Conservation (phyloP, 2,329 filamentous ascomycete genomes). For the Trichophyton verrucosum region DNA sequence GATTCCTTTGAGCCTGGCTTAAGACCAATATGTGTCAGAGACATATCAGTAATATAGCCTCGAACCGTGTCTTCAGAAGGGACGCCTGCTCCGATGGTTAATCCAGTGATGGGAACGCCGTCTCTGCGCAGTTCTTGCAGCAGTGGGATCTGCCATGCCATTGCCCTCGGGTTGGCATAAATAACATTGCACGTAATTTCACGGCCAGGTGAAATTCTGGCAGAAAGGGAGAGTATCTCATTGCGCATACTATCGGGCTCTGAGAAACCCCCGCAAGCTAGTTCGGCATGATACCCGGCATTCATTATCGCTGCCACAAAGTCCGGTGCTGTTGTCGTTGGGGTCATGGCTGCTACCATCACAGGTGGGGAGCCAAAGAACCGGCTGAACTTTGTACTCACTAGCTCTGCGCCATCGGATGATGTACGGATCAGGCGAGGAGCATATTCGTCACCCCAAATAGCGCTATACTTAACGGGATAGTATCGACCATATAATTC, state of each 20-base stretch:
- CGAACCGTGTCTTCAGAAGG: constrained; percentile 87
- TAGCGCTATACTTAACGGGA: constrained; percentile 83
- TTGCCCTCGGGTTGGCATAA: constrained; percentile 78
- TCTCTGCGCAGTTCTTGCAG: constrained; percentile 68
- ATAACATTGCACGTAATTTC: constrained; percentile 85
- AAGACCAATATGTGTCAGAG: constrained; percentile 85
- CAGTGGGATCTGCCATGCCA: constrained; percentile 85
- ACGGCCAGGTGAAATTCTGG: constrained; percentile 60
- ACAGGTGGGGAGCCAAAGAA: constrained; percentile 73
- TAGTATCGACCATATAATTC: constrained; percentile 94
- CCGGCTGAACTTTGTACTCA: constrained; percentile 93
- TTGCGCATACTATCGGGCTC: constrained; percentile 49
- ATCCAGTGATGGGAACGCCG: constrained; percentile 78
- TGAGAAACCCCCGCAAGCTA: constrained; percentile 81
- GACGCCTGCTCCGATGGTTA: constrained; percentile 90
- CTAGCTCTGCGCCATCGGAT: constrained; percentile 74
- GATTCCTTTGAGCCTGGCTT: constrained; percentile 84
- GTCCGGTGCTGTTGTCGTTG: constrained; percentile 76
- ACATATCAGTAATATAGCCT: constrained; percentile 85
- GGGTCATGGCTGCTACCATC: constrained; percentile 90
- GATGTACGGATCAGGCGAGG: constrained; percentile 75
- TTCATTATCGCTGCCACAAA: constrained; percentile 90
- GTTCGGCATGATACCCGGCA: constrained; percentile 81
- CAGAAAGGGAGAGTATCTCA: not conserved
- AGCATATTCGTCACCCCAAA: constrained; percentile 96